Evolutionary conservation across 2,329 filamentous ascomycete species (phyloP).

Genomic region (Cadophora sp.): DNA sequence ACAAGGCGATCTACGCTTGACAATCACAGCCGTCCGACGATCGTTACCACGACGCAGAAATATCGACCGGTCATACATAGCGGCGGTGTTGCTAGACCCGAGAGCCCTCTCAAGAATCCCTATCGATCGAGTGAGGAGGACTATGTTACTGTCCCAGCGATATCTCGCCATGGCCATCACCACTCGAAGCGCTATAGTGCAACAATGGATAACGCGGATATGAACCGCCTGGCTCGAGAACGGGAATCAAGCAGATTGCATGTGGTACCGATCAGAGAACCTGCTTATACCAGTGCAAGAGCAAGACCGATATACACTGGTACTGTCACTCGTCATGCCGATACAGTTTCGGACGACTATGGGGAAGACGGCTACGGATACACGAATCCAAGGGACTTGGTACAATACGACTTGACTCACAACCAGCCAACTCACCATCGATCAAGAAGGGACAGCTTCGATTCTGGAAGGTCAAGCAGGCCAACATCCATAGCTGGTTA

Average conservation of each 20-base stretch:
- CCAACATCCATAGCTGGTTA: constrained; percentile 42
- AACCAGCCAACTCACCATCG: constrained; percentile 48
- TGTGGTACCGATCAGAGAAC: constrained; percentile 34
- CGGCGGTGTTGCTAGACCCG: constrained; percentile 44
- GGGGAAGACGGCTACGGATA: constrained; percentile 68
- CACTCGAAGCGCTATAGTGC: constrained; percentile 53
- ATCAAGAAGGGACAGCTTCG: constrained; percentile 60
- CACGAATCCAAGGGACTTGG: constrained; percentile 67
- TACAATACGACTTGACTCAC: constrained; percentile 66
- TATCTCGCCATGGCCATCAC: constrained; percentile 54
- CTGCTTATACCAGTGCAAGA: constrained; percentile 34
- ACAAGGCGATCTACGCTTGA: constrained; percentile 58
- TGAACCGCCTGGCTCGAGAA: constrained; percentile 35
- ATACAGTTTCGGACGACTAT: constrained; percentile 55
- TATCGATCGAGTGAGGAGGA: constrained; percentile 60
- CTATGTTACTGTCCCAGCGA: constrained; percentile 64
- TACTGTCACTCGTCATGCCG: constrained; percentile 48
- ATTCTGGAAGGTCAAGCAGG: constrained; percentile 48
- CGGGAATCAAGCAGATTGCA: constrained; percentile 34
- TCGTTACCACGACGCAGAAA: constrained; percentile 60
- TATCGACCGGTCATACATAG: constrained; percentile 41
- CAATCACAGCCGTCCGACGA: constrained; percentile 50
- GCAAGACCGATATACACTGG: constrained; percentile 33
- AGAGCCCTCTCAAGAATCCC: constrained; percentile 60
- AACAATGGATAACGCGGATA: constrained; percentile 58